These are phyloP conservation scores for Metarhizium anisopliae DNA, from an alignment of 2,329 filamentous ascomycete genomes.

Conservation along the genomic window DNA sequence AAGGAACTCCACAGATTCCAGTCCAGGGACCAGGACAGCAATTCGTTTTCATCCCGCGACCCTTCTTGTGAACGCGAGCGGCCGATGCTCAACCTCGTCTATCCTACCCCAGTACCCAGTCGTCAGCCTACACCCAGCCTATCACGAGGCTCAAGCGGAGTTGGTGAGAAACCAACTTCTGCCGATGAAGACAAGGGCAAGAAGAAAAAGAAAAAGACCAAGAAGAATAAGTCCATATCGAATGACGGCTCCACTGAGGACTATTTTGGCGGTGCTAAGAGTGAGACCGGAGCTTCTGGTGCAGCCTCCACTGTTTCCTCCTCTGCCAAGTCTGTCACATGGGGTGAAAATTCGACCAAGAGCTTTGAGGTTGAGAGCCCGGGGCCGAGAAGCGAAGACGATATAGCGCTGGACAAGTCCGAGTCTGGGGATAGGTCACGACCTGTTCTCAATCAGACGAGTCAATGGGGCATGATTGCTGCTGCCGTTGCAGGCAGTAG, in stretches of 20 bases:
- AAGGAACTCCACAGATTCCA: constrained; percentile 34
- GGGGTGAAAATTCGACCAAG: constrained; percentile 57
- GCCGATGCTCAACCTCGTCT: constrained; percentile 51
- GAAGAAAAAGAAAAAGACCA: constrained; percentile 10
- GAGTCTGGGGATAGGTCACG: constrained; percentile 21
- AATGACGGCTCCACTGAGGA: constrained; percentile 20
- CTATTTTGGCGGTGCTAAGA: constrained; percentile 29
- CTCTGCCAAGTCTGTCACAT: constrained; percentile 50
- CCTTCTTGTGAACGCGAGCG: constrained; percentile 46
- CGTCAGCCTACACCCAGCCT: constrained; percentile 34
- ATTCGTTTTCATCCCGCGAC: constrained; percentile 37
- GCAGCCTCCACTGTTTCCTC: constrained; percentile 15
- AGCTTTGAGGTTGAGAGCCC: constrained; percentile 54
- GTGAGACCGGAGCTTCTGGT: constrained; percentile 25
- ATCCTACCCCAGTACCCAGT: constrained; percentile 44
- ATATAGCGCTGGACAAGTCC: constrained; percentile 16
- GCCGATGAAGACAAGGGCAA: constrained; percentile 6
- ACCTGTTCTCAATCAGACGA: constrained; percentile 29
- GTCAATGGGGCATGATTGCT: constrained; percentile 44
- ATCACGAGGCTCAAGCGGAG: constrained; percentile 3
- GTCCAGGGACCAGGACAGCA: constrained; percentile 15
- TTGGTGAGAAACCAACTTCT: neutral
- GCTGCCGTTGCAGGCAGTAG: constrained; percentile 37
- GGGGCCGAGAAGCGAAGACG: constrained; percentile 28
- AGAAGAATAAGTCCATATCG: constrained; percentile 12